These are phyloP conservation scores for Plantago major DNA, from an alignment of 257 asterid species.

Conservation along the genomic window DNA sequence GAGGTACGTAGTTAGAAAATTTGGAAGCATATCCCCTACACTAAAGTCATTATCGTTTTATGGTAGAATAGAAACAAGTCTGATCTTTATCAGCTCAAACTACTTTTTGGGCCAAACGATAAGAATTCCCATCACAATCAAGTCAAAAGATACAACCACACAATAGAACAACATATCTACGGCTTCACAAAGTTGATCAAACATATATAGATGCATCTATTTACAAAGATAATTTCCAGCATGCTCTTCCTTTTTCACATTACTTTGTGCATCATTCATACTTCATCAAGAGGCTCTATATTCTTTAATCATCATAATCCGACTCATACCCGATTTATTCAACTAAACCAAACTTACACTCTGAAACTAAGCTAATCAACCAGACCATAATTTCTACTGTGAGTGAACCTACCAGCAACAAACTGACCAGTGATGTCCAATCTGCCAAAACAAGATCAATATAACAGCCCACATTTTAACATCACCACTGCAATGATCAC, in stretches of 20 bases:
- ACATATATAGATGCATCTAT: constrained; percentile 9
- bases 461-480: constrained; percentile 3
- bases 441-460: background rate
- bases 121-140: constrained; percentile 15
- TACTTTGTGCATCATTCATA: background rate
- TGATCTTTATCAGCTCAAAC: constrained; percentile 14
- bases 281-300: no score
- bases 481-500: constrained; percentile 20
- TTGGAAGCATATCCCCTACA: no score
- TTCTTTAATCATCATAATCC: no score
- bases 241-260: no score
- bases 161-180: constrained; percentile 13
- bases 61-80: no score
- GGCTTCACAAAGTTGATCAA: constrained; percentile 24
- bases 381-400: background rate
- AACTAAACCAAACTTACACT: no score
- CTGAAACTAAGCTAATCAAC: no score
- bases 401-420: background rate
- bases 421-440: background rate
- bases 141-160: background rate
- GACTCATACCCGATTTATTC: no score
- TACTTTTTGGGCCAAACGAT: constrained; percentile 11
- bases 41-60: no score
- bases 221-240: no score
- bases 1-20: no score